Evolutionary conservation across 768 basidiomycete genomes (phyloP), one percentile per base, ranked within the genome.

Genomic region (Russula olivacea): DNA sequence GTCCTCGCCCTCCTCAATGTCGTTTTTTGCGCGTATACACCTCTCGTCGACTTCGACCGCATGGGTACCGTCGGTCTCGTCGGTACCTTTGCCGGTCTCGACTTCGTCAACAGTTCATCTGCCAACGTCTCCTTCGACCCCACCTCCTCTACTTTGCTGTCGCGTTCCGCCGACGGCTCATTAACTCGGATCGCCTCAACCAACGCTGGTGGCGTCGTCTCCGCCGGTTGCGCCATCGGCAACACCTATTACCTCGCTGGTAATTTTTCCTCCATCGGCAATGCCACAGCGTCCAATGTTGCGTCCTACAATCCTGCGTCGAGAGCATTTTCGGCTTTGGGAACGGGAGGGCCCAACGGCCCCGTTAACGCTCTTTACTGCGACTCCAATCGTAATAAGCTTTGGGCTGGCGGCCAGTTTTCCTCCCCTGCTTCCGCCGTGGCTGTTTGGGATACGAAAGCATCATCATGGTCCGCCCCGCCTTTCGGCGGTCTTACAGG

Each of bases 21-120:
- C 67, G 73, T 69, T 67, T 72, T 68, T 65, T 50, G 68, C 58
- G 71, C 73, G 15, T 61, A 72, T 62, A 12, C 68, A 49, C 61
- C 72, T 7, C 75, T 78, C 64, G 78, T 89, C 69, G 88, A 90
- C 74, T 88, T 85, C 70, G 76, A 79, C 69, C 86, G 88, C 58
- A 95, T 99, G 91, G 96, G 96, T 66, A 86, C 81, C 59, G 93
- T 98, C 55, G 93, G 86, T 61, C 80, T 98, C 47, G 86, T 87
- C 30, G 96, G 96, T 61, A 80, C 89, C 38, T 99, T 98, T 71
- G 82, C 88, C 25, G 96, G 94, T 50, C 78, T 99, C 65, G 88
- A 88, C 71, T 71, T 94, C 61, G 87, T 88, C 79, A 77, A 84
- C 71, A 82, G 76, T 64, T 82, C 41, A 8, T 56, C 76, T 61